Conservation (phyloP, 306 rosid genomes). For the Arachis stenosperma region DNA sequence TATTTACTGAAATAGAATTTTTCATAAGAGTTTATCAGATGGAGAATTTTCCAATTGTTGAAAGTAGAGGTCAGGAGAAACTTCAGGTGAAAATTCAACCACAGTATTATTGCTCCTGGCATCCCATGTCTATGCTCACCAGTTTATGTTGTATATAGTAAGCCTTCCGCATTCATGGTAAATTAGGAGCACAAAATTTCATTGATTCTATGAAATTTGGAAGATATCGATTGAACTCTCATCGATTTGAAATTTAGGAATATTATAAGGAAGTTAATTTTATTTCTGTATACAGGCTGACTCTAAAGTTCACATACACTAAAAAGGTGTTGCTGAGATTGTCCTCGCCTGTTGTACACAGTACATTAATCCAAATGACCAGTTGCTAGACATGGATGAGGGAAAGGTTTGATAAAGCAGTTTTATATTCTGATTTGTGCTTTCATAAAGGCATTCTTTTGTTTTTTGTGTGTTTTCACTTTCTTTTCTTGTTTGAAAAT, state of each 20-base stretch:
- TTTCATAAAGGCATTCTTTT: not conserved
- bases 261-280: conserved; percentile 17
- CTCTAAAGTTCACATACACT: conserved; percentile 78
- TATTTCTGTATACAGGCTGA: conserved; percentile 51
- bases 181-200: conserved; percentile 25
- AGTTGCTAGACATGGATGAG: conserved; percentile 58
- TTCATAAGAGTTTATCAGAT: not conserved
- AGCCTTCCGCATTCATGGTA: not conserved
- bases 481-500: not conserved
- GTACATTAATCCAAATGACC: conserved; percentile 59
- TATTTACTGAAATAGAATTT: not conserved
- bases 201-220: not conserved
- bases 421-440: conserved; percentile 1
- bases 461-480: not conserved
- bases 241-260: not conserved
- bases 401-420: conserved; percentile 62
- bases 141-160: not conserved
- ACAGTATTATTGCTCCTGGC: not conserved
- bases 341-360: conserved; percentile 73
- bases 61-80: not conserved
- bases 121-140: not conserved
- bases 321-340: conserved; percentile 99
- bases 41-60: not conserved
- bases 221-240: conserved; percentile 14
- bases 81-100: not conserved